A percentile compares a stretch with the other conserved stretches of the same genome.
phyloP scores from a whole-genome alignment of 2,329 filamentous ascomycete genomes.

The Helicocarpus griseus region DNA sequence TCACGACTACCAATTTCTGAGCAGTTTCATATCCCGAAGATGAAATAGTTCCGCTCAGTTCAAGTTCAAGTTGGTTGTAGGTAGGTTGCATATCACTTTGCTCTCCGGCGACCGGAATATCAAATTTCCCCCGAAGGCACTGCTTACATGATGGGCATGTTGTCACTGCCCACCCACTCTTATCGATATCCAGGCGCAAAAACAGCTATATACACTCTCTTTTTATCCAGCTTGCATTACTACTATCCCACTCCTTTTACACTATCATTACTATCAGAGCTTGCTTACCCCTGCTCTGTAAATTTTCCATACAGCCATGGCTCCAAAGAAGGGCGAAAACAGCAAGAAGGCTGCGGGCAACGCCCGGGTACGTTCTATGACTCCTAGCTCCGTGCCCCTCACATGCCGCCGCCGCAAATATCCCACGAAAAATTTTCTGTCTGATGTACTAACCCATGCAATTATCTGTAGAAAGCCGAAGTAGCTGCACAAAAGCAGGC shows the following conservation, averaged over 20 bases:
- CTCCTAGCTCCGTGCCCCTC: no score
- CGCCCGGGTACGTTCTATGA: slow-evolving; percentile 47
- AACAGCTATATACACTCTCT: neutral
- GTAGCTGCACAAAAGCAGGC: slow-evolving; percentile 72
- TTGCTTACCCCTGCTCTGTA: no score
- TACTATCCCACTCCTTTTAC: no score
- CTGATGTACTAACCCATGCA: neutral
- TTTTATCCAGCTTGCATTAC: no score
- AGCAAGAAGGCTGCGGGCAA: slow-evolving; percentile 85
- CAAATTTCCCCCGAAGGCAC: neutral
- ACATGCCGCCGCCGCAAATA: no score
- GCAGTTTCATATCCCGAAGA: no score
- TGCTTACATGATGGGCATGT: neutral
- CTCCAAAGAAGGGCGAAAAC: slow-evolving; percentile 65
- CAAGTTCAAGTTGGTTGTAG: no score
- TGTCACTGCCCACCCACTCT: neutral
- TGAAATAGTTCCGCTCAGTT: neutral
- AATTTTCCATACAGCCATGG: slow-evolving; percentile 44
- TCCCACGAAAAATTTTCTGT: no score
- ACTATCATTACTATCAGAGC: neutral
- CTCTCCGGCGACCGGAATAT: neutral
- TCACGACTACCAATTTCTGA: no score
- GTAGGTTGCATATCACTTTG: neutral
- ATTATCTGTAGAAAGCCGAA: slow-evolving; percentile 67
- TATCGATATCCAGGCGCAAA: neutral